Base-by-base conservation (phyloP, 805 yeast genomes). In the Nakazawaea wyomingensis region DNA sequence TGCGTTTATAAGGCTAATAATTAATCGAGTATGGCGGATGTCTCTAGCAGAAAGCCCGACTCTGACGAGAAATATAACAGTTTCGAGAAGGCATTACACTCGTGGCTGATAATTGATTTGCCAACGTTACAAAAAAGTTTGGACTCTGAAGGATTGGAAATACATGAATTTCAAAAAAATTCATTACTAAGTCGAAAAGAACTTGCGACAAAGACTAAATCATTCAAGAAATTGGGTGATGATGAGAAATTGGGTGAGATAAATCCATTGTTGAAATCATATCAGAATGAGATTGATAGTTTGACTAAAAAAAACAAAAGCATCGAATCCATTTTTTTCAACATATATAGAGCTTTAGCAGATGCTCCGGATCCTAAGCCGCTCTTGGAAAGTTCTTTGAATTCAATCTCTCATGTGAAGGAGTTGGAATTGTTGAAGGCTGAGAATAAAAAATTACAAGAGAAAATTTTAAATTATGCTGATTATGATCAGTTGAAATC, bases 331-430 rank as follows among this genome's bases (percentile, higher is more conserved):
- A 71, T 80, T 24, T 83, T 93, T 54, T 76, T 89, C 57, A 78
- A 80, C 16, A 69, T 86, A 18, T 91, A 91, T 65, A 69, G 86
- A 44, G 69, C 78, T 13, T 65, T 91, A 4, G 86, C 89, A 4
- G 96, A 90, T 59, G 90, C 95, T 0, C 97, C 97, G 0, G 97
- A 91, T 64, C 98, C 98, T 1, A 77, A 74, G 48, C 95, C 96
- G 4, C 61, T 90, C 33, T 64, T 91, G 45, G 85, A 84, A 52
- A 72, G 79, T 30, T 77, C 90, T 1, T 57, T 85, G 21, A 86
- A 81, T 39, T 75, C 86, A 4, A 76, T 83, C 6, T 60, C 72
- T 3, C 72, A 75, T 16, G 67, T 72, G 1, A 66, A 72, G 17
- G 87, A 85, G 41, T 64, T 73, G 5, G 72, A 70, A 3, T 61